These are phyloP conservation scores for Neurospora sp. DNA, from an alignment of 495 filamentous ascomycete species.

Conservation along the genomic window DNA sequence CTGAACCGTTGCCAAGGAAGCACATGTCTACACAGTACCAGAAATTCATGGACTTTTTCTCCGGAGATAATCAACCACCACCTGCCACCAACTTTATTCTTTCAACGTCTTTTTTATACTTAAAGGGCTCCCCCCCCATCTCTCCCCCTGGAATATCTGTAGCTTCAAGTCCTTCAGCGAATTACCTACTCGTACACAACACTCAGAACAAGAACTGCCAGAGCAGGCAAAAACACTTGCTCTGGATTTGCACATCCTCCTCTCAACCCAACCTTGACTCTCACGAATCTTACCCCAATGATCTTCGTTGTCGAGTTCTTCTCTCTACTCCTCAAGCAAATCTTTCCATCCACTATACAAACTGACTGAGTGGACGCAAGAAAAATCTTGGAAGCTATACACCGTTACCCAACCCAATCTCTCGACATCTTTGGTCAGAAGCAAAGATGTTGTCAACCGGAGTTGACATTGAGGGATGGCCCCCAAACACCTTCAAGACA, in stretches of 20 bases:
- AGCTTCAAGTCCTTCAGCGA: background rate
- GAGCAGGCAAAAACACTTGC: background rate
- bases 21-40: background rate
- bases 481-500: background rate
- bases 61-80: background rate
- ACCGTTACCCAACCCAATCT: background rate
- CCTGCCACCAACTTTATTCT: background rate
- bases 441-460: conserved; percentile 1
- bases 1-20: background rate
- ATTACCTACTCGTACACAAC: background rate
- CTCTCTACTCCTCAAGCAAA: conserved; percentile 33
- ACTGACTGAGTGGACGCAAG: background rate
- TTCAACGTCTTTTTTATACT: background rate
- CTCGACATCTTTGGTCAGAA: no score
- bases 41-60: background rate
- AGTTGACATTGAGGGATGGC: conserved; percentile 1
- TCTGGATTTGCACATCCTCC: background rate
- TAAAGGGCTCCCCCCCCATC: background rate
- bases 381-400: background rate
- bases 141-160: background rate
- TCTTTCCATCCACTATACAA: conserved; percentile 1
- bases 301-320: conserved; percentile 33
- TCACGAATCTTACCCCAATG: conserved; percentile 13
- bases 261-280: background rate
- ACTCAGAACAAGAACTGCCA: background rate